These are phyloP conservation scores for Amauroascus verrucosus DNA, from an alignment of 2,329 filamentous ascomycete genomes.

Conservation along the genomic window DNA sequence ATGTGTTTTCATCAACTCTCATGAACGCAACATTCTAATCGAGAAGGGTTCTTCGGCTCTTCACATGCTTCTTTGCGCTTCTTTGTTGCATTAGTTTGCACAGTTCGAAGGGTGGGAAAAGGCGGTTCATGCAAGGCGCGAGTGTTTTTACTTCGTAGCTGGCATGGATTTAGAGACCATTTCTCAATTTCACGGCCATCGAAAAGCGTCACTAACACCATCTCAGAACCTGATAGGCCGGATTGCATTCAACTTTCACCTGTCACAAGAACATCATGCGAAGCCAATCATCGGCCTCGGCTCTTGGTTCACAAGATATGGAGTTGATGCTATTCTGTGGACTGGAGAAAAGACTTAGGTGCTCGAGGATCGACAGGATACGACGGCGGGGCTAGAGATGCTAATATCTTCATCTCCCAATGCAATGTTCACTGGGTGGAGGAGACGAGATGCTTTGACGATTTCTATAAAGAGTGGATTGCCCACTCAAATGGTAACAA, in stretches of 20 bases:
- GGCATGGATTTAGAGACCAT: not conserved
- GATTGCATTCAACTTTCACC: not conserved
- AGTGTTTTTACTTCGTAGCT: not conserved
- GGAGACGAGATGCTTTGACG: not conserved
- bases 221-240: not conserved
- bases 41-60: not conserved
- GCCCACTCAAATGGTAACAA: not conserved
- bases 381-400: not conserved
- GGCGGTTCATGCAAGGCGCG: not conserved
- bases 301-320: not conserved
- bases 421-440: not conserved
- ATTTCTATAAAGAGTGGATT: not conserved
- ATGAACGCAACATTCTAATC: not conserved
- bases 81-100: not conserved
- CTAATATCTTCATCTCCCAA: not conserved
- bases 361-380: conserved; percentile 3
- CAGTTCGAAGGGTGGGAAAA: not conserved
- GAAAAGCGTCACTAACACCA: not conserved
- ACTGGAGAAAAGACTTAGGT: not conserved
- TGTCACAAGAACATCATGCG: not conserved
- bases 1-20: not conserved
- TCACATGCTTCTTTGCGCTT: not conserved
- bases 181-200: not conserved
- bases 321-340: not conserved
- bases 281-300: conserved; percentile 1